A percentile compares a stretch with the other conserved stretches of the same genome.
phyloP scores from a whole-genome alignment of 2,329 filamentous ascomycete species.

The Fusarium goolgardi region DNA sequence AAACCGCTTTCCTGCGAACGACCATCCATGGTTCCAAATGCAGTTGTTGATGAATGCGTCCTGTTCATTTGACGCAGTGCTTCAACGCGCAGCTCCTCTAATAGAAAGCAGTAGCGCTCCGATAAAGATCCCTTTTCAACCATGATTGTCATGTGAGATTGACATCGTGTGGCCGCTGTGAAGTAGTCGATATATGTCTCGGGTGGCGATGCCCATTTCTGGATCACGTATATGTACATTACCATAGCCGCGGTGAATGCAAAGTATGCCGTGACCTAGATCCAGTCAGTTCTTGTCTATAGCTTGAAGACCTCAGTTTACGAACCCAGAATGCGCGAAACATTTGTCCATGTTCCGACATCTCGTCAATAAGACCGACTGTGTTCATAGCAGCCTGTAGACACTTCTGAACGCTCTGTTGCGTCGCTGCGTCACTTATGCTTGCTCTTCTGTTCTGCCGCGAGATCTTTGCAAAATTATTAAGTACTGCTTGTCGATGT shows the following conservation, averaged over 20 bases:
- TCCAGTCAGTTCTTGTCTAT: not conserved
- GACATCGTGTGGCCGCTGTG: constrained; percentile 36
- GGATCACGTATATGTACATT: constrained; percentile 45
- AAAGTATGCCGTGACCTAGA: constrained; percentile 44
- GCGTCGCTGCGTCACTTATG: constrained; percentile 18
- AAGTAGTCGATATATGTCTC: constrained; percentile 39
- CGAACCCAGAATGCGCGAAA: constrained; percentile 42
- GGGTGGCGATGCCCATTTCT: constrained; percentile 39
- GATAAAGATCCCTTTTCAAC: constrained; percentile 41
- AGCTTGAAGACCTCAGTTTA: fast-evolving
- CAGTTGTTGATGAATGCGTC: constrained; percentile 29
- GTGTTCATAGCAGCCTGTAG: constrained; percentile 41
- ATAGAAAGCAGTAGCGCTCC: constrained; percentile 41
- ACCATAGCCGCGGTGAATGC: constrained; percentile 45
- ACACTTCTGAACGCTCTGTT: constrained; percentile 40
- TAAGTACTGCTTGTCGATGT: constrained; percentile 53
- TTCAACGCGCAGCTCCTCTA: constrained; percentile 42
- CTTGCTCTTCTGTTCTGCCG: constrained; percentile 1
- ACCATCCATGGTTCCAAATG: constrained; percentile 6
- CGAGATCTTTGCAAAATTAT: constrained; percentile 48
- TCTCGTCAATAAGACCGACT: constrained; percentile 39
- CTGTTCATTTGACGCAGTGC: constrained; percentile 40
- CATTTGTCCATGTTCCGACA: constrained; percentile 42
- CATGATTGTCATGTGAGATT: constrained; percentile 41
- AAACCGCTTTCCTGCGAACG: constrained; percentile 24